These are phyloP conservation scores for Veloporphyrellus conicus DNA, from an alignment of 1,284 basidiomycete genomes.

Conservation along the genomic window DNA sequence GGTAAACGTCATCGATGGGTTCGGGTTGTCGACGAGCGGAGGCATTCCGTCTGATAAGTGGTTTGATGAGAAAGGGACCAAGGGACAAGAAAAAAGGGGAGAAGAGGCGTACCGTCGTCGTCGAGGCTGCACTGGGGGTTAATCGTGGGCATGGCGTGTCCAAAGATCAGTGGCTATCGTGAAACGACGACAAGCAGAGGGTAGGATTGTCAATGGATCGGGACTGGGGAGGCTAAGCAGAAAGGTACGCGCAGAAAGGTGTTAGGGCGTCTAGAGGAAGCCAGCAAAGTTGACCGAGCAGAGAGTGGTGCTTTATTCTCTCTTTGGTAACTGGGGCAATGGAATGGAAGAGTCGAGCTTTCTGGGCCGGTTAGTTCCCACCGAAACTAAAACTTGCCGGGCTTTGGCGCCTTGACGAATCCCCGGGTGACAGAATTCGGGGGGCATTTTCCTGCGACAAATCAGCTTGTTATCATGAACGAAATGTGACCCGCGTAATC, in stretches of 20 bases:
- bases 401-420: constrained; percentile 11
- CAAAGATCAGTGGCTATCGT: constrained; percentile 1
- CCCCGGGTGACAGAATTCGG: constrained; percentile 4
- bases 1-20: constrained; percentile 46
- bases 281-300: constrained; percentile 23
- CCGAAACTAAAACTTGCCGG: constrained; percentile 20
- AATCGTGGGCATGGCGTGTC: constrained; percentile 23
- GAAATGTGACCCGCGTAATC: background rate
- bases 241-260: constrained; percentile 18
- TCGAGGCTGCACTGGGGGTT: constrained; percentile 18
- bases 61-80: constrained; percentile 12
- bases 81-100: background rate
- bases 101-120: constrained; percentile 27
- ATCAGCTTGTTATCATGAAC: background rate
- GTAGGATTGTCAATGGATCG: constrained; percentile 11
- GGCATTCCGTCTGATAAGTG: constrained; percentile 41
- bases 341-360: constrained; percentile 29
- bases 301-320: constrained; percentile 33
- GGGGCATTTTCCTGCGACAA: constrained; percentile 9
- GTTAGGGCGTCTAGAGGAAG: constrained; percentile 27
- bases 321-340: constrained; percentile 32
- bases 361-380: constrained; percentile 31
- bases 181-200: constrained; percentile 1
- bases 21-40: constrained; percentile 48
- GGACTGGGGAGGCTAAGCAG: constrained; percentile 3